These are phyloP conservation scores for Wickerhamomyces alni DNA, from an alignment of 805 yeast species.

Conservation along the genomic window DNA sequence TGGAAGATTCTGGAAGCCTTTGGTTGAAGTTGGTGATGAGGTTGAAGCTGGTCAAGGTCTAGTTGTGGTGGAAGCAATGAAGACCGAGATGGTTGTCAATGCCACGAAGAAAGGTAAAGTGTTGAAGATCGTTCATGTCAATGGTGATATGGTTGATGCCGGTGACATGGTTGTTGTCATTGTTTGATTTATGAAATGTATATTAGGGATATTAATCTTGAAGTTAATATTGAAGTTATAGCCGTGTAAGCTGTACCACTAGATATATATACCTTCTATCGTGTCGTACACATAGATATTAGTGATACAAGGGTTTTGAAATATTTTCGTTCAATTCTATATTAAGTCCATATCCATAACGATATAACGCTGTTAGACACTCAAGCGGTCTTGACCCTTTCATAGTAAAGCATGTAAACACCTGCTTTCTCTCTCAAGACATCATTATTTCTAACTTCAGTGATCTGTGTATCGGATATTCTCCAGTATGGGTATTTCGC, in stretches of 20 bases:
- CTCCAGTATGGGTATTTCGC: constrained; percentile 72
- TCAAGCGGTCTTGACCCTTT: constrained; percentile 28
- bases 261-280: not conserved
- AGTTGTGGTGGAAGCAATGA: constrained; percentile 95
- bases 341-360: too few relatives aligned
- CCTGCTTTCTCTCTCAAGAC: constrained; percentile 66
- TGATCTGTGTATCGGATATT: constrained; percentile 68
- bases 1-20: constrained; percentile 95
- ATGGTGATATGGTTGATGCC: constrained; percentile 96
- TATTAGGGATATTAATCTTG: not conserved
- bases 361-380: too few relatives aligned
- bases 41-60: constrained; percentile 74
- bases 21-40: constrained; percentile 70
- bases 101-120: constrained; percentile 72
- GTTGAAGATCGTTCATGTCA: constrained; percentile 62
- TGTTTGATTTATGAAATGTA: constrained; percentile 22
- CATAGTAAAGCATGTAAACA: constrained; percentile 85
- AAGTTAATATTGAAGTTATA: too few relatives aligned
- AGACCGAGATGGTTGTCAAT: constrained; percentile 89
- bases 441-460: constrained; percentile 52
- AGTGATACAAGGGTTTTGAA: too few relatives aligned
- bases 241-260: too few relatives aligned
- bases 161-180: constrained; percentile 91
- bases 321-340: too few relatives aligned
- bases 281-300: too few relatives aligned